Conservation (phyloP, 768 basidiomycete genomes). For the Amanita muscaria region DNA sequence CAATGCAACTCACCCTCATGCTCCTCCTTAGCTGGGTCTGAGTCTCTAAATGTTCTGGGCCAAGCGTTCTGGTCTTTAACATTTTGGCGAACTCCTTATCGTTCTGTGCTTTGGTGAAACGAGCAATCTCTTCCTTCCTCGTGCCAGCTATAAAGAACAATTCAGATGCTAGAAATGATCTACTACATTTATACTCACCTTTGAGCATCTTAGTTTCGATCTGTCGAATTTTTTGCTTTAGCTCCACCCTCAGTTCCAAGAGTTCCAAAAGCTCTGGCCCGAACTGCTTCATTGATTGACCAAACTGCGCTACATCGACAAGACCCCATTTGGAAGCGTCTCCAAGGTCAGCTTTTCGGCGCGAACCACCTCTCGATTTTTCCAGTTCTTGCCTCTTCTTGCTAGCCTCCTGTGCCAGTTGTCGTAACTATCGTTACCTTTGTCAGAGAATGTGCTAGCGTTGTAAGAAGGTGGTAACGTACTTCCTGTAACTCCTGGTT, state of each 20-base stretch:
- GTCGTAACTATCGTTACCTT: slow-evolving; percentile 30
- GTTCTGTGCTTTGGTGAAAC: slow-evolving; percentile 68
- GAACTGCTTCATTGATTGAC: slow-evolving; percentile 36
- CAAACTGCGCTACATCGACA: slow-evolving; percentile 44
- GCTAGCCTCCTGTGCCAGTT: slow-evolving; percentile 28
- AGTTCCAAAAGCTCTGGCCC: slow-evolving; percentile 45
- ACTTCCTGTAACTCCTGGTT: slow-evolving; percentile 52
- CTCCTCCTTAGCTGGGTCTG: slow-evolving; percentile 68
- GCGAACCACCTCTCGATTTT: slow-evolving; percentile 30
- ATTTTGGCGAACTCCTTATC: slow-evolving; percentile 76
- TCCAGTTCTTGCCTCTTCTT: slow-evolving; percentile 27
- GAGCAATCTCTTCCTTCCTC: slow-evolving; percentile 72
- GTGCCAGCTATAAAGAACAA: slow-evolving; percentile 49
- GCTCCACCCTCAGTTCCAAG: slow-evolving; percentile 31
- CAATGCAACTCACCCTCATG: slow-evolving; percentile 48
- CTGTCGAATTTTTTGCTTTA: slow-evolving; percentile 39
- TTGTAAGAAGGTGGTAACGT: slow-evolving; percentile 19
- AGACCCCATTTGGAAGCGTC: slow-evolving; percentile 44
- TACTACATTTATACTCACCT: slow-evolving; percentile 29
- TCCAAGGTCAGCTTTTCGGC: slow-evolving; percentile 36
- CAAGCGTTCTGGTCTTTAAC: slow-evolving; percentile 66
- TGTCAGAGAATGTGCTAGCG: not conserved
- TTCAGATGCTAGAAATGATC: not conserved
- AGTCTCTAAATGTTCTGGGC: slow-evolving; percentile 80
- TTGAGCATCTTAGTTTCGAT: slow-evolving; percentile 60